Evolutionary conservation across 805 yeast genomes (phyloP).

Genomic region (Ogataea dorogensis): DNA sequence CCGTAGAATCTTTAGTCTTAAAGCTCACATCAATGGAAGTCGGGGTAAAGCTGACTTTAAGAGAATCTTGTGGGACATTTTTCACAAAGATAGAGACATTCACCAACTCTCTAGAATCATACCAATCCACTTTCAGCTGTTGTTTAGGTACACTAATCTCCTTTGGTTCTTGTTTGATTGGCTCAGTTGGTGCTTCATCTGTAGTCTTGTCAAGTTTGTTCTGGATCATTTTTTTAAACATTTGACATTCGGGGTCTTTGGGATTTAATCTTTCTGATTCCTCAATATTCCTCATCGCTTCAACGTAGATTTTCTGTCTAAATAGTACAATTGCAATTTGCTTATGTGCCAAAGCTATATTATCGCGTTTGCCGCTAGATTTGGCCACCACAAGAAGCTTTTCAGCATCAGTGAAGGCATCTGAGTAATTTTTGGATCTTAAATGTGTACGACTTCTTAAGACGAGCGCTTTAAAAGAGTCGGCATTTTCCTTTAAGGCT

Average conservation of each 20-base stretch:
- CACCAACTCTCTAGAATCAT: conserved; percentile 58
- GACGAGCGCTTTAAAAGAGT: conserved; percentile 45
- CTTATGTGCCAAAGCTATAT: conserved; percentile 48
- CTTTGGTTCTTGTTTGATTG: conserved; percentile 1
- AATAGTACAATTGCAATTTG: conserved; percentile 49
- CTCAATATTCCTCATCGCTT: conserved; percentile 42
- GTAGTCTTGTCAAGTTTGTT: conserved; percentile 30
- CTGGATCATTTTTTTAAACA: conserved; percentile 46
- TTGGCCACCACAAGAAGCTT: conserved; percentile 45
- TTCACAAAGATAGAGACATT: conserved; percentile 72
- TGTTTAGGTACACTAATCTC: conserved; percentile 1
- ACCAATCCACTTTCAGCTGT: conserved; percentile 60
- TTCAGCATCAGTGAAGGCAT: conserved; percentile 45
- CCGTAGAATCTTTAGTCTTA: conserved; percentile 45
- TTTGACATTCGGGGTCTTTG: conserved; percentile 44
- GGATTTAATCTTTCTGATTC: conserved; percentile 43
- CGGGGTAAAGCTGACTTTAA: conserved; percentile 39
- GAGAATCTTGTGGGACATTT: conserved; percentile 51
- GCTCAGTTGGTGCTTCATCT: neutral
- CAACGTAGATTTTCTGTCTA: conserved; percentile 39
- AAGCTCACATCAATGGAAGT: conserved; percentile 43
- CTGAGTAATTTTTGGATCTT: conserved; percentile 45
- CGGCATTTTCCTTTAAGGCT: conserved; percentile 43
- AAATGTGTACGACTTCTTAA: conserved; percentile 51
- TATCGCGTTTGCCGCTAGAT: conserved; percentile 43